A percentile compares a stretch with the other conserved stretches of the same genome.
phyloP scores from a whole-genome alignment of 805 yeast species.

The Teunomyces kruisii region DNA sequence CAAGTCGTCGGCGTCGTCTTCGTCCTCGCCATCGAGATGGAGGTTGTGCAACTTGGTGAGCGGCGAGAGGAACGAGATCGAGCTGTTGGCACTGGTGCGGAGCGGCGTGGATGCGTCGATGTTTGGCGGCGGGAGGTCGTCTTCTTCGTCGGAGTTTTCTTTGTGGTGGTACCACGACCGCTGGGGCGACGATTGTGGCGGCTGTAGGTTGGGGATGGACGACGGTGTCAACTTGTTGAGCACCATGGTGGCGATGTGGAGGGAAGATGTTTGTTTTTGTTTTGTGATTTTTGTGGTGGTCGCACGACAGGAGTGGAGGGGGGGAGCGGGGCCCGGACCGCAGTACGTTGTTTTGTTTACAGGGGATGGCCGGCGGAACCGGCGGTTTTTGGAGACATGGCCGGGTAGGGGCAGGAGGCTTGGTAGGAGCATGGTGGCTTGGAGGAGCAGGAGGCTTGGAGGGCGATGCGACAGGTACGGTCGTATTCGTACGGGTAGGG shows the following conservation, averaged over 20 bases:
- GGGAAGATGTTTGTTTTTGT: not conserved
- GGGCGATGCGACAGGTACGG: no score
- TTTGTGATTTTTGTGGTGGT: not conserved
- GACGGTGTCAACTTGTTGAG: slow-evolving; percentile 6
- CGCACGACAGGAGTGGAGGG: not conserved
- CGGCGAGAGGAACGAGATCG: slow-evolving; percentile 30
- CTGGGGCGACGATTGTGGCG: slow-evolving; percentile 4
- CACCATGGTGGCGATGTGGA: not conserved
- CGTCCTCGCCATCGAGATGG: slow-evolving; percentile 21
- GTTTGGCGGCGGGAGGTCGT: not conserved
- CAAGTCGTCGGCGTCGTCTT: slow-evolving; percentile 13
- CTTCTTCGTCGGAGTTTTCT: slow-evolving; percentile 10
- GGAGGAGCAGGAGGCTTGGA: no score
- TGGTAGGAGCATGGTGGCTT: no score
- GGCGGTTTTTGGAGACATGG: no score
- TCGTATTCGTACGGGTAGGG: no score
- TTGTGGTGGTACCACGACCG: slow-evolving; percentile 11
- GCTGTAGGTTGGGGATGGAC: slow-evolving; percentile 12
- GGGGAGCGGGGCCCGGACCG: no score
- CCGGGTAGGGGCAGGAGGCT: no score
- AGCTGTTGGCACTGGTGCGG: slow-evolving; percentile 10
- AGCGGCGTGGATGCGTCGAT: slow-evolving; percentile 25
- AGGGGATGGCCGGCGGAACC: no score
- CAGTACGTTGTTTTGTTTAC: no score
- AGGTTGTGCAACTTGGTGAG: slow-evolving; percentile 34